A percentile compares a stretch with the other conserved stretches of the same genome.
phyloP scores from a whole-genome alignment of 495 filamentous ascomycete species.

The Niebla homalea region DNA sequence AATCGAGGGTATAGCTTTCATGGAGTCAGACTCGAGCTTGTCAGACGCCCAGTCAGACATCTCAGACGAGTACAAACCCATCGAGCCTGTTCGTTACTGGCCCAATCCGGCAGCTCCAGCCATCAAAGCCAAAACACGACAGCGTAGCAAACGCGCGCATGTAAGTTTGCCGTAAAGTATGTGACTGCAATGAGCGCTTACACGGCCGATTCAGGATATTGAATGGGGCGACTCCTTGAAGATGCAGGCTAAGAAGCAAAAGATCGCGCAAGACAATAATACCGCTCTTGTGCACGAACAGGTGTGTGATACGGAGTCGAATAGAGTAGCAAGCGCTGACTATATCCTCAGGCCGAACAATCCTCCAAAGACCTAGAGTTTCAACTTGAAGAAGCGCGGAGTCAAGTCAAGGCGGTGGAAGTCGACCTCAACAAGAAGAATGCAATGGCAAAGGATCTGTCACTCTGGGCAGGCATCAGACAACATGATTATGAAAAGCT shows the following conservation, averaged over 20 bases:
- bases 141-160: conserved; percentile 8
- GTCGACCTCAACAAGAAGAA: conserved; percentile 1
- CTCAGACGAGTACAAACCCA: conserved; percentile 1
- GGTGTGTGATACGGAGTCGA: not conserved
- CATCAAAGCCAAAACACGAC: not conserved
- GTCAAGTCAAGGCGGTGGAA: not conserved
- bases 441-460: not conserved
- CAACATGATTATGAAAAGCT: conserved; percentile 18
- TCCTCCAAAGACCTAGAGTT: conserved; percentile 1
- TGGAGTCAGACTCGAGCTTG: conserved; percentile 14
- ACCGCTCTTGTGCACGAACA: not conserved
- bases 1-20: conserved; percentile 16
- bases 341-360: not conserved
- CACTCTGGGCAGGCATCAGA: conserved; percentile 2
- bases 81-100: conserved; percentile 8
- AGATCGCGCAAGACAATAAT: conserved; percentile 6
- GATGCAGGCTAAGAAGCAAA: conserved; percentile 12
- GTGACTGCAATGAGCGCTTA: not conserved
- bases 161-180: not conserved
- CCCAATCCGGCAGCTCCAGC: conserved; percentile 1
- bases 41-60: conserved; percentile 9
- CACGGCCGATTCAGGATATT: conserved; percentile 6
- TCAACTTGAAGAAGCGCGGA: not conserved
- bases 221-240: conserved; percentile 7
- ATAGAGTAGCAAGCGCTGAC: not conserved